Base-by-base conservation (phyloP, 2,329 filamentous ascomycete genomes). In the Apiospora hydei region DNA sequence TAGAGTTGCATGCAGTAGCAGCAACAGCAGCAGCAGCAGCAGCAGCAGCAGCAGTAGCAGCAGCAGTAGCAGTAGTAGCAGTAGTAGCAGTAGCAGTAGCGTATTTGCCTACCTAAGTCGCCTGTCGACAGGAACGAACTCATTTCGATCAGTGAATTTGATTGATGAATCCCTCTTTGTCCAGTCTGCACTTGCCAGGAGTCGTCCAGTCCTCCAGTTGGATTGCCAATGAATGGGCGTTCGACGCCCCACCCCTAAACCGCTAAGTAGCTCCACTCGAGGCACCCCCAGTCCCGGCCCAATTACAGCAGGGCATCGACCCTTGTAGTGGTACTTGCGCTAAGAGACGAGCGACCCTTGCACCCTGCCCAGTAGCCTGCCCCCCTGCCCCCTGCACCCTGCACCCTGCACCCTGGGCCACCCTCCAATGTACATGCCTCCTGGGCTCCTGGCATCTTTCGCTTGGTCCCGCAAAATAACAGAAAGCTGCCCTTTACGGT, bases 401-500 rank as follows among this genome's bases (percentile, higher is more conserved):
- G 34, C 26, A 30, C 34, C 34, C 5, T 38, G 34, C 34, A 38
- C 34, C 34, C 34, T 4, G 34, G 26, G 26, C 57, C 41, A 64
- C 51, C 51, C 24, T 30, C 24, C 13, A 16, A 30, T 34, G 53
- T 61, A 61, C 53, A 61, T 61, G 53, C 57, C 57, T 41, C 57
- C 57, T 64, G 57, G 53, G 34, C 57, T 41, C 57, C 57, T 64
- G 57, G 57, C 18, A n/a, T 64, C 57, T 64, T 41, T 64, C 57
- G 57, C 57, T 41, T 64, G 57, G 57, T 64, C 57, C 57, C 57
- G 57, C 57, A 64, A 64, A 64, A 64, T 64, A 64, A 64, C 57
- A 64, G 57, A 64, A 64, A 21, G 34, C 30, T 64, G 57, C 57
- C 57, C 34, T 64, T 64, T 64, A 68, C 66, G 66, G 66, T 72